Evolutionary conservation across 2,329 filamentous ascomycete genomes (phyloP).

Genomic region (Pseudocercospora crystallina): DNA sequence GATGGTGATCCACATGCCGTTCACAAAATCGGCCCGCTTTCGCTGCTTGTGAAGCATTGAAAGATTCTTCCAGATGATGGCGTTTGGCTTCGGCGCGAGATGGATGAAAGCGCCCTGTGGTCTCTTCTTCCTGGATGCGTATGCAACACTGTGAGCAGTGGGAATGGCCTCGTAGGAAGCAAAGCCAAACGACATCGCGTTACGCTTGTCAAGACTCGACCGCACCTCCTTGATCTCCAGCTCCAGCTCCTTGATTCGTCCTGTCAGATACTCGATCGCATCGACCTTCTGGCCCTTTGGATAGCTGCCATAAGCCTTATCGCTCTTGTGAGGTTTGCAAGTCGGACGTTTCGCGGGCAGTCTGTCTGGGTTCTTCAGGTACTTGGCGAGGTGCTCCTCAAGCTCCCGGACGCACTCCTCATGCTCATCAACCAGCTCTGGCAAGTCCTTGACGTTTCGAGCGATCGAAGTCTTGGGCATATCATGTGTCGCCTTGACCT

Average conservation of each 20-base stretch:
- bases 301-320: constrained; percentile 57
- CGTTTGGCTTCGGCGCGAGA: constrained; percentile 81
- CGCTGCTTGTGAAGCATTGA: constrained; percentile 67
- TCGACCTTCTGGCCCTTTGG: constrained; percentile 76
- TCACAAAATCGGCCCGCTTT: constrained; percentile 71
- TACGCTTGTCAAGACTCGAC: constrained; percentile 77
- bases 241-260: constrained; percentile 80
- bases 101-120: constrained; percentile 74
- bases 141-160: constrained; percentile 86
- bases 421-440: constrained; percentile 80
- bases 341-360: constrained; percentile 74
- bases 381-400: constrained; percentile 81
- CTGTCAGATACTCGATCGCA: constrained; percentile 88
- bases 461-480: constrained; percentile 80
- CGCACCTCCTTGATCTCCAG: constrained; percentile 80
- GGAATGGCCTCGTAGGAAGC: constrained; percentile 87
- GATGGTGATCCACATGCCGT: constrained; percentile 78
- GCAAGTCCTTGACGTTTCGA: constrained; percentile 87
- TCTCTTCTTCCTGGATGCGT: constrained; percentile 74
- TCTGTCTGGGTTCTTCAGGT: constrained; percentile 81
- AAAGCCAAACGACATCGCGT: constrained; percentile 89
- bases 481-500: constrained; percentile 73
- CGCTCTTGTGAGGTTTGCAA: constrained; percentile 78
- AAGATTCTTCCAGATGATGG: constrained; percentile 96
- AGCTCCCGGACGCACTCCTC: constrained; percentile 76